Evolutionary conservation across 2,329 filamentous ascomycete genomes (phyloP).

Genomic region (Calonectria honghensis): DNA sequence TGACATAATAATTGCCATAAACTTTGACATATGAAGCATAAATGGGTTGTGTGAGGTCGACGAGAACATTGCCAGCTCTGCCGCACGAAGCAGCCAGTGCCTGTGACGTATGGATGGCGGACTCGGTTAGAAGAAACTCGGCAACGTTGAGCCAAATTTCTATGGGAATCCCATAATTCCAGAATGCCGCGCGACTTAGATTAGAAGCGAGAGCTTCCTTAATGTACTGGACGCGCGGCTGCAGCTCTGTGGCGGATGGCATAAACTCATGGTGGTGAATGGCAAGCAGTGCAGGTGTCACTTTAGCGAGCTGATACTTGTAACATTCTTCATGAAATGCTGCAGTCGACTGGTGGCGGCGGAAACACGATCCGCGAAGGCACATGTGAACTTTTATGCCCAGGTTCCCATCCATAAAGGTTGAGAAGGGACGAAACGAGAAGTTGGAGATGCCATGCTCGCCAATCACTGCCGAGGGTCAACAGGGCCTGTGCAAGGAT

Average conservation of each 20-base stretch:
- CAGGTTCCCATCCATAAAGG: not conserved
- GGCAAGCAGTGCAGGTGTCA: conserved; percentile 8
- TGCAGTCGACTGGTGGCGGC: not conserved
- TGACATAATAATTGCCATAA: conserved; percentile 5
- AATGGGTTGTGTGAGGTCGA: not conserved
- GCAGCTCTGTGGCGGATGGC: not conserved
- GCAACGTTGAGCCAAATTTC: conserved; percentile 17
- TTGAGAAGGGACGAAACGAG: not conserved
- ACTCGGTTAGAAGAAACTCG: not conserved
- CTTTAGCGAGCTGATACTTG: not conserved
- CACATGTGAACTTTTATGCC: conserved; percentile 6
- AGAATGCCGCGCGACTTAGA: not conserved
- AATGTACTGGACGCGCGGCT: not conserved
- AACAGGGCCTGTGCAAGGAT: not conserved
- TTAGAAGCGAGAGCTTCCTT: not conserved
- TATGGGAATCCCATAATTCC: not conserved
- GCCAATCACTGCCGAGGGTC: not conserved
- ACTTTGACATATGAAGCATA: conserved; percentile 17
- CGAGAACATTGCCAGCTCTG: not conserved
- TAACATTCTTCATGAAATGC: conserved; percentile 6
- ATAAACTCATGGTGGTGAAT: conserved; percentile 2
- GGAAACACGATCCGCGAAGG: not conserved
- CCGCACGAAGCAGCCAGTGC: not conserved
- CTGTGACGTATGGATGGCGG: conserved; percentile 10
- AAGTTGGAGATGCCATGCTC: conserved; percentile 1